Base-by-base conservation (phyloP, 2,329 filamentous ascomycete species). In the Colletotrichum endophyticum region DNA sequence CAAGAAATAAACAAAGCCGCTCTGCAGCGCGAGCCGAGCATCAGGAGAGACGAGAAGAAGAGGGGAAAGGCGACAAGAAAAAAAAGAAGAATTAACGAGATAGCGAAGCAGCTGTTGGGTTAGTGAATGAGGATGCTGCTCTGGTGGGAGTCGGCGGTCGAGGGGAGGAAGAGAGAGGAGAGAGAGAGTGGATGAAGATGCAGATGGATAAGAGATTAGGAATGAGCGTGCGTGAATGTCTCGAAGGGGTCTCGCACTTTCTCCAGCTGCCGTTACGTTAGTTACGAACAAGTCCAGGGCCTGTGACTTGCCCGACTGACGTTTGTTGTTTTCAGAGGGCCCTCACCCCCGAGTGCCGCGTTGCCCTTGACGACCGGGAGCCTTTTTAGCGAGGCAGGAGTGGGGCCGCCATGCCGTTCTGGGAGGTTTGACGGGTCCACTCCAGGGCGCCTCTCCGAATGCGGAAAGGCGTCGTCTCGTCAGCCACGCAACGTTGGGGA, bases 1-100 rank as follows among this genome's bases (percentile, higher is more conserved):
- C 75, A 75, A 75, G 67, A 77, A 69, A 78, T 77, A 78, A 77
- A 74, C 75, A 75, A 77, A 67, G 67, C 68, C 71, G 77, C 67
- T 73, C 62, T 71, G 70, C 74, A 77, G 70, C 68, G 71, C 75
- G 74, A 66, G 25, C 74, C 70, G 13, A 74, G 74, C 70, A 73
- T 76, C 64, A 59, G 74, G 70, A 68, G 49, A 49, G 15, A n/a
- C 6, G 22, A 66, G 68, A 30, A 30, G 57, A 22, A 13, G 30
- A 15, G 9, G 39, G n/a, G 27, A 32, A 56, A 56, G n/a, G 3
- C 44, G 22, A 72, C 28, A 53, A 49, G 19, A 39, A 11, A 30
- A 30, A 61, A 63, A 39, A 19, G 6, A 53, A 49, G 27, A 28
- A 64, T 30, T 63, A 66, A 39, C 27, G 30, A 34, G 62, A 53